A percentile compares a stretch with the other conserved stretches of the same genome.
Conservation (phyloP, 2,329 filamentous ascomycete genomes). For the Botrytis hyacinthi region DNA sequence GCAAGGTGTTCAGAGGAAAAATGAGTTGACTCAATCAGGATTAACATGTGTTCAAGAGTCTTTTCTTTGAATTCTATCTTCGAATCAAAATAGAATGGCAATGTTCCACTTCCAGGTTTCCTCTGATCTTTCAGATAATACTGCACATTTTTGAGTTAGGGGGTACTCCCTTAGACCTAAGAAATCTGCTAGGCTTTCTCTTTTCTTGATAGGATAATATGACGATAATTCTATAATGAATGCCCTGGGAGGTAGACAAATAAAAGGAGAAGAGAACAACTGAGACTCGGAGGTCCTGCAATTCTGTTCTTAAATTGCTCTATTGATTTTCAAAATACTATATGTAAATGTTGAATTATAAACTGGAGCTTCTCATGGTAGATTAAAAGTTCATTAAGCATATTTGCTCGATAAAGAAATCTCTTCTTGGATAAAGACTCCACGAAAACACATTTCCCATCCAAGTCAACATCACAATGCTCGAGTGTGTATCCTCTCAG, state of each 20-base stretch:
- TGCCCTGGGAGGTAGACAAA: accelerated
- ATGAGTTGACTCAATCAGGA: background rate
- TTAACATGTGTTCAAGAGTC: background rate
- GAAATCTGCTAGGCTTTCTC: background rate
- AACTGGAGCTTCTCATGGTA: background rate
- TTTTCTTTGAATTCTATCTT: background rate
- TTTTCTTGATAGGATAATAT: background rate
- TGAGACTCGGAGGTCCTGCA: background rate
- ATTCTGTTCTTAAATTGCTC: background rate
- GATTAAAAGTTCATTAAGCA: background rate
- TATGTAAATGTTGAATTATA: background rate
- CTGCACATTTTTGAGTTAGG: background rate
- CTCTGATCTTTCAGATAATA: background rate
- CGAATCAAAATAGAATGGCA: background rate
- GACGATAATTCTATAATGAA: background rate
- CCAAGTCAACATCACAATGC: background rate
- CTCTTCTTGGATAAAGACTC: background rate
- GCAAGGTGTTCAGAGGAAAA: background rate
- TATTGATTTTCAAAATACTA: background rate
- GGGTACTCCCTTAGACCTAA: background rate
- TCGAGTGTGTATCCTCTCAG: background rate
- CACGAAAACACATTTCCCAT: background rate
- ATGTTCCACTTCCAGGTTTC: background rate
- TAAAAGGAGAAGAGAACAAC: background rate
- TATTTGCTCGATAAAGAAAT: background rate